A percentile compares a stretch with the other conserved stretches of the same genome.
Conservation (phyloP, 2,329 filamentous ascomycete species). For the Fusarium sp. region DNA sequence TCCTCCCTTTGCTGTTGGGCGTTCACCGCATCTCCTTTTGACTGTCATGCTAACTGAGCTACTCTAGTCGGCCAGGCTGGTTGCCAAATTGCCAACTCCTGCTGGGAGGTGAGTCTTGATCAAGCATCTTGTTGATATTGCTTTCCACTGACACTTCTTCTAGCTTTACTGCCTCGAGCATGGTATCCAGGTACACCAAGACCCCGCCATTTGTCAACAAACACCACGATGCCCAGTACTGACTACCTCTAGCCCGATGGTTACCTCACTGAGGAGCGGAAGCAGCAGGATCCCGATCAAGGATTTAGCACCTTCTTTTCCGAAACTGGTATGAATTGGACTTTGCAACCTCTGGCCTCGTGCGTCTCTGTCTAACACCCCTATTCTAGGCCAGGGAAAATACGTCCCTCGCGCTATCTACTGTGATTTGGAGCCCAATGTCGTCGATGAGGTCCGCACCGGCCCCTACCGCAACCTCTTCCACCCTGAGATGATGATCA, state of each 20-base stretch:
- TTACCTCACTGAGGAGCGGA: conserved; percentile 98
- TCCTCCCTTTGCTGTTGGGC: conserved; percentile 46
- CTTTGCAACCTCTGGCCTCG: conserved; percentile 1
- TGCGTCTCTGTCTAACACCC: conserved; percentile 39
- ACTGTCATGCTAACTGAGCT: conserved; percentile 64
- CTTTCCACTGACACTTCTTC: conserved; percentile 43
- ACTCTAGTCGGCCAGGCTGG: conserved; percentile 95
- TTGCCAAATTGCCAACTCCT: conserved; percentile 99
- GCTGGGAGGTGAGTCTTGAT: conserved; percentile 92
- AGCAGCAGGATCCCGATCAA: conserved; percentile 91
- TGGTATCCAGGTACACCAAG: conserved; percentile 87
- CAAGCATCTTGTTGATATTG: conserved; percentile 44
- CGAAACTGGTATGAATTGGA: conserved; percentile 82
- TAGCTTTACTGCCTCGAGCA: conserved; percentile 99
- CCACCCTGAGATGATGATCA: conserved; percentile 99
- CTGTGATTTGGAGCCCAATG: conserved; percentile 99
- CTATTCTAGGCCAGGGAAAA: conserved; percentile 86
- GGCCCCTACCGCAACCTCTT: conserved; percentile 96
- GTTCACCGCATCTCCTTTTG: conserved; percentile 59
- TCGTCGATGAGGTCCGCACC: conserved; percentile 98
- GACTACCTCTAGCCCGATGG: conserved; percentile 83
- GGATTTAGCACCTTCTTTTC: conserved; percentile 99
- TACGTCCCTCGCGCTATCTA: conserved; percentile 99
- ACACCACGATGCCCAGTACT: conserved; percentile 29
- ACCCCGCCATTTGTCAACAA: conserved; percentile 44